Base-by-base conservation (phyloP, 2,329 filamentous ascomycete genomes). In the Cadophora sp. region DNA sequence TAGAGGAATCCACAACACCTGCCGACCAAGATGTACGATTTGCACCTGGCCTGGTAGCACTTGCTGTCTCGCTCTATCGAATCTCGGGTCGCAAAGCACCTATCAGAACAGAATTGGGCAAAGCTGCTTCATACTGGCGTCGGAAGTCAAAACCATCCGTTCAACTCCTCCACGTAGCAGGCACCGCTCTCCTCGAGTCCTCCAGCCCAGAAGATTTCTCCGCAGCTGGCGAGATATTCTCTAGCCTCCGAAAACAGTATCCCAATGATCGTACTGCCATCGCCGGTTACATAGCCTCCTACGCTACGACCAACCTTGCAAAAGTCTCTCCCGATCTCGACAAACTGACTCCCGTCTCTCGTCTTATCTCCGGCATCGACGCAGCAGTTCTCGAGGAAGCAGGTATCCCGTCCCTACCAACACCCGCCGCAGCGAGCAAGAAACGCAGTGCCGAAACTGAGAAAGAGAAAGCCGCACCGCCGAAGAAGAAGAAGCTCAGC, bases 221-320 rank as follows among this genome's bases (percentile, higher is more conserved):
- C 16, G 83, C 88, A 0, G 94, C 96, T 0, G 89, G 89, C 3
- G 86, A 91, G n/a, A 90, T 96, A 8, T 98, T 98, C 79, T 84
- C 87, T 61, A 85, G 85, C 58, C 84, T 98, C 14, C 86, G 91
- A 70, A 80, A 86, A 2, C 83, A 88, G 66, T 85, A 93, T 50
- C 82, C 85, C n/a, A 82, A 82, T 47, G 92, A 97, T 73, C 85
- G 84, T 39, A 84, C 91, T 64, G 89, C 92, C 1, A 86, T 88
- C 18, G 94, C 94, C 9, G 96, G 96, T 1, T 87, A 96, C n/a
- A 87, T 98, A 8, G 96, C 96, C 3, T 90, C 94, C 11, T 88
- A 92, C 73, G 91, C 92, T 33, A 87, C 87, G 1, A 82, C 81
- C 1, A 83, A 91, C 68, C 84, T 86, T 1, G 77, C 83, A 9